Conservation (phyloP, 164 flowering plant species). For the Brasenia schreberi region DNA sequence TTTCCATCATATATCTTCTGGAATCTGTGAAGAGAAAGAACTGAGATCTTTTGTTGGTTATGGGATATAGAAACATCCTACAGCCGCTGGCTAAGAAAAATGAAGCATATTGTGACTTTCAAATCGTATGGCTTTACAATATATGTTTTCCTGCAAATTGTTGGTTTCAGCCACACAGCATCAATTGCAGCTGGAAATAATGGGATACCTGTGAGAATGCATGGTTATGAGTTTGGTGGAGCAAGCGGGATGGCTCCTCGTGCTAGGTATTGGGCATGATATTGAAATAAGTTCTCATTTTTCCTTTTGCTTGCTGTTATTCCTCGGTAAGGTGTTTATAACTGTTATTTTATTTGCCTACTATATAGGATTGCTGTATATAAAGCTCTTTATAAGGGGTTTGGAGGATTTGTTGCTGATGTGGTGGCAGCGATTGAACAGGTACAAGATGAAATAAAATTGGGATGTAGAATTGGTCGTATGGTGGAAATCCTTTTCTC, state of each 20-base stretch:
- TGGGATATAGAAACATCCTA: no score
- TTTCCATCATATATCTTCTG: no score
- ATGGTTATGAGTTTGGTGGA: conserved; percentile 86
- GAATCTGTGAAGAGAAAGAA: no score
- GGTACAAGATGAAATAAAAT: conserved; percentile 25
- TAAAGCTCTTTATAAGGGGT: conserved; percentile 90
- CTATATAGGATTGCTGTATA: conserved; percentile 82
- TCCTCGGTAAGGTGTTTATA: neutral
- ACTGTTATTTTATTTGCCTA: neutral
- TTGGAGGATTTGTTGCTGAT: conserved; percentile 98
- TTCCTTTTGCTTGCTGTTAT: neutral
- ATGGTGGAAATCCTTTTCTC: neutral
- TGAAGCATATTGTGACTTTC: no score
- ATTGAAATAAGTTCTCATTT: no score
- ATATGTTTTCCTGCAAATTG: neutral
- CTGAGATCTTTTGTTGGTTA: no score
- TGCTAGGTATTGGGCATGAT: conserved; percentile 45
- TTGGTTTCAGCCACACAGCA: conserved; percentile 77
- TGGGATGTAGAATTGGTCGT: neutral
- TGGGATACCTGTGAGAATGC: conserved; percentile 85
- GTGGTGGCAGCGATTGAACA: conserved; percentile 98
- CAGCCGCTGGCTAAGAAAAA: no score
- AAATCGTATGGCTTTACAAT: no score
- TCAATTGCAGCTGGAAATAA: conserved; percentile 98
- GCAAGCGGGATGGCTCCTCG: conserved; percentile 99